Percentiles rank a stretch among this genome's conserved stretches.
phyloP scores from a whole-genome alignment of 352 stramenopile species.

The Elongisporangium undulatum region DNA sequence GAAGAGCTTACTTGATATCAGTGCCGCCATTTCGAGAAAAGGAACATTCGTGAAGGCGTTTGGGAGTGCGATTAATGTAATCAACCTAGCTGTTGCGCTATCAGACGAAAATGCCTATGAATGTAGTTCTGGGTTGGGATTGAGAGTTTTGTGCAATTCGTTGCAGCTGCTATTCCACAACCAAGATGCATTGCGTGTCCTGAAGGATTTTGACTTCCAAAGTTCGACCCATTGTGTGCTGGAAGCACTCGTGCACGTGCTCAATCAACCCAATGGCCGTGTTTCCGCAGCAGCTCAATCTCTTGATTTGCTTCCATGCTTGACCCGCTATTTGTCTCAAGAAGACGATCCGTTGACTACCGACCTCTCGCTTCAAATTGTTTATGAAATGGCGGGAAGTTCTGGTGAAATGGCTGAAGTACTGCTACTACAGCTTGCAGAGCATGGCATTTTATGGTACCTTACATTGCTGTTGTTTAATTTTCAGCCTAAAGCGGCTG shows the following conservation, averaged over 20 bases:
- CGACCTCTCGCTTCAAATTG: conserved; percentile 74
- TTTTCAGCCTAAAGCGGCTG: conserved; percentile 28
- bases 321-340: conserved; percentile 72
- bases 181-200: conserved; percentile 39
- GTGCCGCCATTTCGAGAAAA: conserved; percentile 55
- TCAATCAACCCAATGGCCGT: conserved; percentile 79
- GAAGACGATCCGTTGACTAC: conserved; percentile 64
- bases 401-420: conserved; percentile 81
- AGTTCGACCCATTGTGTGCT: conserved; percentile 75
- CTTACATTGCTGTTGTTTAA: conserved; percentile 77
- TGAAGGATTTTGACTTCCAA: conserved; percentile 62
- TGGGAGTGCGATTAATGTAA: conserved; percentile 65
- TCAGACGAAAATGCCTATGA: conserved; percentile 75
- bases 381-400: conserved; percentile 79
- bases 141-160: conserved; percentile 70
- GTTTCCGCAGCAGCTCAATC: conserved; percentile 79
- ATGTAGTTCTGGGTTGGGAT: conserved; percentile 64
- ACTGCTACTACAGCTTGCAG: conserved; percentile 68
- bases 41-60: conserved; percentile 61
- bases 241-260: conserved; percentile 74
- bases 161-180: conserved; percentile 78
- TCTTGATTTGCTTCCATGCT: conserved; percentile 72
- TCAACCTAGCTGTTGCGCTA: conserved; percentile 66
- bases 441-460: conserved; percentile 84
- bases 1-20: conserved; percentile 46